Conservation (phyloP, 1,284 basidiomycete genomes). For the Albatrellus sp. region DNA sequence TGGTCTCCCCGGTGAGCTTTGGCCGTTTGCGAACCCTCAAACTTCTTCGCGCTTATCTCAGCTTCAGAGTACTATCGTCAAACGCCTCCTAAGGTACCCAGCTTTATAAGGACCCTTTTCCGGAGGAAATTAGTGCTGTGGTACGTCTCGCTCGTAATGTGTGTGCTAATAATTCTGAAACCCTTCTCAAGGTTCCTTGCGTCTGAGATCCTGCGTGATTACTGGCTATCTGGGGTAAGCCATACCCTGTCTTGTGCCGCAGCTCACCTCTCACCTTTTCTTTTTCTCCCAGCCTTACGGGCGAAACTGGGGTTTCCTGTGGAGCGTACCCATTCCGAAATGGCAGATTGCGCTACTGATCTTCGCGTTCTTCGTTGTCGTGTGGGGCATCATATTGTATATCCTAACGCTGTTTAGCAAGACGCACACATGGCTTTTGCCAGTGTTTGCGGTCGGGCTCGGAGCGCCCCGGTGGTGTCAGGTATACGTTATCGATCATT, state of each 20-base stretch:
- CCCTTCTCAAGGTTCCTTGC: conserved; percentile 57
- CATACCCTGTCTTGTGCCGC: not conserved
- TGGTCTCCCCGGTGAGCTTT: conserved; percentile 67
- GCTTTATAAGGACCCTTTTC: conserved; percentile 80
- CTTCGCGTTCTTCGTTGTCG: conserved; percentile 71
- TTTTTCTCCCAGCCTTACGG: conserved; percentile 55
- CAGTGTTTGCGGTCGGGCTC: conserved; percentile 87
- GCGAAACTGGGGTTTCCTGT: conserved; percentile 88
- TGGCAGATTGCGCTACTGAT: conserved; percentile 77
- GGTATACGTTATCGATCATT: conserved; percentile 23
- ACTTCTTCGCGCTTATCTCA: conserved; percentile 4
- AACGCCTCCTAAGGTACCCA: conserved; percentile 86
- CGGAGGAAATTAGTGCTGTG: conserved; percentile 83
- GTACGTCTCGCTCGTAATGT: not conserved
- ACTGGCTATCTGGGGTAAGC: conserved; percentile 84
- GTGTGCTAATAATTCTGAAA: not conserved
- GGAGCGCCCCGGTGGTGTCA: conserved; percentile 91
- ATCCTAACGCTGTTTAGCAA: conserved; percentile 80
- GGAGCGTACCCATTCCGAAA: conserved; percentile 72
- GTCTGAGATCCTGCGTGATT: conserved; percentile 80
- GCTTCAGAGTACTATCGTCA: conserved; percentile 71
- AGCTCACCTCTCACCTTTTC: conserved; percentile 7
- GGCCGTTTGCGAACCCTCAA: not conserved
- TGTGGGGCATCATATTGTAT: conserved; percentile 69
- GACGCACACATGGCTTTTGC: conserved; percentile 86